phyloP scores from a whole-genome alignment of 495 filamentous ascomycete species.

The Haplographium delicatum region DNA sequence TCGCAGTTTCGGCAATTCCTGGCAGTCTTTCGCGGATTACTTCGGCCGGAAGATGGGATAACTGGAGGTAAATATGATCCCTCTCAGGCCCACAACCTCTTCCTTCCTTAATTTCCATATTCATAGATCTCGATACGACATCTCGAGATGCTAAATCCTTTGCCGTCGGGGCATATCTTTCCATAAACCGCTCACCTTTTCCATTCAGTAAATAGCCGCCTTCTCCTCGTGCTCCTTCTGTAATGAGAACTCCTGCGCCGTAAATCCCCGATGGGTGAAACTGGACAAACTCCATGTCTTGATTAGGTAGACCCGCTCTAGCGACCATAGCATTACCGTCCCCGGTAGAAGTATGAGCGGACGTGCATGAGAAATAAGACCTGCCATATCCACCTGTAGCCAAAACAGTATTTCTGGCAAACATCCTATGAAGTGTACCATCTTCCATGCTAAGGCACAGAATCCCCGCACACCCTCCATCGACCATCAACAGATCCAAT shows the following conservation, averaged over 20 bases:
- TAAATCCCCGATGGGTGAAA: slow-evolving; percentile 27
- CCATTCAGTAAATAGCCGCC: slow-evolving; percentile 23
- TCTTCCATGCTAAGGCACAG: slow-evolving; percentile 24
- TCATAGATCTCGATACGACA: slow-evolving; percentile 23
- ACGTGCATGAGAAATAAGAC: slow-evolving; percentile 23
- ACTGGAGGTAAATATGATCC: slow-evolving; percentile 26
- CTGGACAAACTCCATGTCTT: slow-evolving; percentile 28
- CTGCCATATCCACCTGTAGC: slow-evolving; percentile 24
- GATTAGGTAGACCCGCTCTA: slow-evolving; percentile 24
- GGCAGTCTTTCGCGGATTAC: slow-evolving; percentile 21
- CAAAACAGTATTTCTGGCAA: slow-evolving; percentile 23
- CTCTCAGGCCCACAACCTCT: slow-evolving; percentile 22
- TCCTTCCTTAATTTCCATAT: slow-evolving; percentile 24
- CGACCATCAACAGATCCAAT: slow-evolving; percentile 23
- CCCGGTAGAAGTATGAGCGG: slow-evolving; percentile 22
- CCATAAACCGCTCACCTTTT: slow-evolving; percentile 26
- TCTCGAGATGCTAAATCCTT: slow-evolving; percentile 24
- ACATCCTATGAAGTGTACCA: slow-evolving; percentile 24
- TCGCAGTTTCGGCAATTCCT: slow-evolving; percentile 24
- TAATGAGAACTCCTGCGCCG: slow-evolving; percentile 23
- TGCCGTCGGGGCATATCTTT: slow-evolving; percentile 24
- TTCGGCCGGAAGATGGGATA: slow-evolving; percentile 21
- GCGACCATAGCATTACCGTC: slow-evolving; percentile 26
- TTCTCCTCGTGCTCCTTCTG: slow-evolving; percentile 24
- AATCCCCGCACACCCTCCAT: slow-evolving; percentile 18